These are phyloP conservation scores for Trametes punicea DNA, from an alignment of 768 basidiomycete genomes.

Conservation along the genomic window DNA sequence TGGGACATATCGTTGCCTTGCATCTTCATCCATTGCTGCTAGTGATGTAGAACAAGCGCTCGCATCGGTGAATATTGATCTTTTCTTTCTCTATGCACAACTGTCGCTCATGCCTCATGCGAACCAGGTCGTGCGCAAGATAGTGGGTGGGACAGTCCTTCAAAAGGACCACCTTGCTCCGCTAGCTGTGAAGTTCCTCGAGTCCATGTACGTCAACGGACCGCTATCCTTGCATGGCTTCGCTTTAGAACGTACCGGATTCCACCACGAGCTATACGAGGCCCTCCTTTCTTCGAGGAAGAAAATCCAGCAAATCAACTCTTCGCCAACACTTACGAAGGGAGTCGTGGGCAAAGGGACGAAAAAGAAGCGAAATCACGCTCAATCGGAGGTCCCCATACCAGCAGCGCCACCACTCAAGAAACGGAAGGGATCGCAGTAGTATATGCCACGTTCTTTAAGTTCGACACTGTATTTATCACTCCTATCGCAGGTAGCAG, in stretches of 20 bases:
- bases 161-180: neutral
- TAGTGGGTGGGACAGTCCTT: neutral
- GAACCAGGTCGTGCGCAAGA: neutral
- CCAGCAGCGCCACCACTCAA: neutral
- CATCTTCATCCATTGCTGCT: too few relatives aligned
- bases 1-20: neutral
- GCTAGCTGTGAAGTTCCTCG: neutral
- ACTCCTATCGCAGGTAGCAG: too few relatives aligned
- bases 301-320: neutral
- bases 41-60: too few relatives aligned
- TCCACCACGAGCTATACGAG: neutral
- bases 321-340: neutral
- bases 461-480: too few relatives aligned
- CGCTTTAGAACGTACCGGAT: neutral
- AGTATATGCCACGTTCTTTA: too few relatives aligned
- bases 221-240: neutral
- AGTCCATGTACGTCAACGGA: neutral
- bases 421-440: neutral
- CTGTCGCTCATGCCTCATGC: too few relatives aligned
- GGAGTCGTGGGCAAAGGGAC: too few relatives aligned
- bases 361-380: neutral
- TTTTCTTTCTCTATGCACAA: too few relatives aligned
- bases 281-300: neutral
- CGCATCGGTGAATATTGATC: too few relatives aligned
- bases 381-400: neutral